These are phyloP conservation scores for Diversispora epigaea DNA, from an alignment of 192 early-diverging fungal species.

Conservation along the genomic window DNA sequence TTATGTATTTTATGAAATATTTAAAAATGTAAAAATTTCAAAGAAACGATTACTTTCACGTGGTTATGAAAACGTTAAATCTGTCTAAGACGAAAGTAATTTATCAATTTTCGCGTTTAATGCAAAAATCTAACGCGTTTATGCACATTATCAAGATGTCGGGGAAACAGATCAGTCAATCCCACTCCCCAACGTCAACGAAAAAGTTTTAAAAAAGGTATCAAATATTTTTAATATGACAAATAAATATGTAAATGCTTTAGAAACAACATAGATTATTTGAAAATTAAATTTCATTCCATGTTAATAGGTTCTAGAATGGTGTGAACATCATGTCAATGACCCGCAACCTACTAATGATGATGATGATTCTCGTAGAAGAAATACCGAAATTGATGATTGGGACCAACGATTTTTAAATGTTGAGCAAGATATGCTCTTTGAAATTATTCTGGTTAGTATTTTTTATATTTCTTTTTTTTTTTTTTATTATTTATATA, in stretches of 20 bases:
- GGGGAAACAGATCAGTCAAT: constrained; percentile 68
- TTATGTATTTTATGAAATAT: too few relatives aligned
- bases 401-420: constrained; percentile 81
- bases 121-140: neutral
- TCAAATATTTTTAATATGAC: neutral
- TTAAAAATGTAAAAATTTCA: too few relatives aligned
- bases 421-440: constrained; percentile 77
- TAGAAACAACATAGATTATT: too few relatives aligned
- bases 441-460: constrained; percentile 68
- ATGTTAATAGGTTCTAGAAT: constrained; percentile 68
- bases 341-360: constrained; percentile 65
- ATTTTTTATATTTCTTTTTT: neutral
- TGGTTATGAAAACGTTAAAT: neutral
- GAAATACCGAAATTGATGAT: constrained; percentile 72
- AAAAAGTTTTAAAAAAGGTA: constrained; percentile 73
- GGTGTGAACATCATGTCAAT: constrained; percentile 74
- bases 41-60: neutral
- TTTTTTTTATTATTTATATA: too few relatives aligned
- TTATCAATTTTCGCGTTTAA: neutral
- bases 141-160: constrained; percentile 47
- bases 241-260: neutral
- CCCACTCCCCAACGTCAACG: constrained; percentile 76
- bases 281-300: neutral
- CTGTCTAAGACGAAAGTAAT: neutral
- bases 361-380: constrained; percentile 53